Base-by-base conservation (phyloP, 2,329 filamentous ascomycete genomes). In the Venturia pyrina region DNA sequence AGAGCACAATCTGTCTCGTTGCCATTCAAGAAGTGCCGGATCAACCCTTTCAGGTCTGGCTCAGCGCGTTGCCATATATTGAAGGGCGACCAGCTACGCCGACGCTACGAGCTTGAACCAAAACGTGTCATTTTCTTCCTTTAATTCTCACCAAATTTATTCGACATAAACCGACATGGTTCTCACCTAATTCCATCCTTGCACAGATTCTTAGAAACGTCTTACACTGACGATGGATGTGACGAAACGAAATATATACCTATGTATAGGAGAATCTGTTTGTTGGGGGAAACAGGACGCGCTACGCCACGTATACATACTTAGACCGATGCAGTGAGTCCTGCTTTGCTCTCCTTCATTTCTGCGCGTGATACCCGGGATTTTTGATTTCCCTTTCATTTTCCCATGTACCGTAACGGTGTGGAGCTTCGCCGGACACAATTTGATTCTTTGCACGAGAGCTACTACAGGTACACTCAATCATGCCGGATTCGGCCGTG, bases 31-130 rank as follows among this genome's bases (percentile, higher is more conserved):
- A 66, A 41, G 60, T 28, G 37, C 61, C 61, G 0, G 65, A 66
- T 11, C 32, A 63, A 28, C 65, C 59, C 11, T 66, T 66, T 32
- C 46, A 66, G 28, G 46, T 66, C 46, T 66, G 65, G 65, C 61
- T 66, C 28, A 66, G 41, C 10, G 65, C 65, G 5, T 34, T 66
- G 32, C 65, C 65, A 15, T 66, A 66, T 32, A 66, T 66, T 5
- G 65, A 66, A 59, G 65, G 65, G 21, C 24, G 61, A 66, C 43
- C 64, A 28, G 34, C 60, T 13, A 43, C 60, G 17, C 60, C 60
- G n/a, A 62, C 53, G 37, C 32, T 32, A 37, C 53, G 53, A 37
- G 53, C 53, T 37, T 59, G 32, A 59, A 59, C 10, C 8, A 11
- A 37, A 59, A 19, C 3, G 19, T 32, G 11, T 21, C 13, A 2